Evolutionary conservation across 2,329 filamentous ascomycete genomes (phyloP).

Genomic region (Pseudogymnoascus sp.): DNA sequence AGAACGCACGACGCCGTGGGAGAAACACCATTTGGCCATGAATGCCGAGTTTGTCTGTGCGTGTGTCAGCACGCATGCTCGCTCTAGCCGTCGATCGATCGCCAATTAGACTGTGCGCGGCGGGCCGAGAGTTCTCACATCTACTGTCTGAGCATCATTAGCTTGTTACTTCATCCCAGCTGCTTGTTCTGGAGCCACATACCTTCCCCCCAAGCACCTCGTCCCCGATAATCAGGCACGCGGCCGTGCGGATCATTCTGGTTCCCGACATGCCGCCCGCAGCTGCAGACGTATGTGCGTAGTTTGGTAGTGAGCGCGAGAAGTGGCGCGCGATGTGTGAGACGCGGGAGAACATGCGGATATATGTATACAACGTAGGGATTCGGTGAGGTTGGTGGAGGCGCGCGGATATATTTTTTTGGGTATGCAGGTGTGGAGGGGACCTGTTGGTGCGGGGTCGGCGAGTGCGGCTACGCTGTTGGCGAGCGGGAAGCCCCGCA

Average conservation of each 20-base stretch:
- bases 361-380: not conserved
- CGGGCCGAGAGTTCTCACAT: conserved; percentile 4
- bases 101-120: not conserved
- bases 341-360: conserved; percentile 67
- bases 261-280: conserved; percentile 26
- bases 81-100: conserved; percentile 22
- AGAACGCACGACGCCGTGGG: conserved; percentile 49
- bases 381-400: not conserved
- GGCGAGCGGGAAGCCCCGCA: conserved; percentile 1
- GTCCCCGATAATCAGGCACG: conserved; percentile 93
- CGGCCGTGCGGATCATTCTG: conserved; percentile 78
- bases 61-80: not conserved
- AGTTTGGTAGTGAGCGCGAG: conserved; percentile 53
- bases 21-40: conserved; percentile 60
- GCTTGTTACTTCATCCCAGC: not conserved
- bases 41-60: conserved; percentile 57
- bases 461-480: not conserved
- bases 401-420: not conserved
- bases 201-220: conserved; percentile 86
- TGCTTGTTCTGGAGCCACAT: conserved; percentile 15
- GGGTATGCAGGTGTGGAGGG: not conserved
- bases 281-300: conserved; percentile 39
- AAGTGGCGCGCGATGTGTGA: conserved; percentile 69
- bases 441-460: not conserved
- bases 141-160: conserved; percentile 2